Evolutionary conservation across 2,329 filamentous ascomycete genomes (phyloP), one percentile per base, ranked within the genome.

Genomic region (Madurella mycetomatis): DNA sequence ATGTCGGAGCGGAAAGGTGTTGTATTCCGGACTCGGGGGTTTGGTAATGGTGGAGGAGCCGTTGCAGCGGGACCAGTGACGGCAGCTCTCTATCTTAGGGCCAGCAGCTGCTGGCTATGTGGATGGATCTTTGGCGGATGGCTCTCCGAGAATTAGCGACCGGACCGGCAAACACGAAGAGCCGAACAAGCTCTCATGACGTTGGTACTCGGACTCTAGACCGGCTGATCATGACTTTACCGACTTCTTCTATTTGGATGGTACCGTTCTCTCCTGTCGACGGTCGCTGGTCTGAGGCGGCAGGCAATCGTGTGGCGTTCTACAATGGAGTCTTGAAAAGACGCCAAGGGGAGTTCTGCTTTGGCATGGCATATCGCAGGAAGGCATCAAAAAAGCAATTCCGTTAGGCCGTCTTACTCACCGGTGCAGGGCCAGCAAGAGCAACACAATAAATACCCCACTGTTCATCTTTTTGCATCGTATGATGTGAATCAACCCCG

Each of bases 281-380:
- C 31, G 12, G 31, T 34, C 31, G n/a, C n/a, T n/a, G n/a, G n/a
- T 34, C 31, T 44, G 11, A 31, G 15, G 46, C 16, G 45, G 32
- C 45, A 18, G 45, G 32, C 9, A 44, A 17, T 30, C 17, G 16
- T 25, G 42, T 19, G 54, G 49, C 54, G 53, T 55, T 55, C 30
- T 51, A 52, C 39, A 49, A 50, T 39, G 41, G 42, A 47, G 9
- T 41, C 13, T 37, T 37, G 13, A 30, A 52, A 49, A 53, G 37
- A 19, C 39, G 32, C n/a, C 32, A 18, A 12, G 46, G 46, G 37
- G 13, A 7, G 4, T 39, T 25, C 19, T 19, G 34, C 19, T 39
- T 44, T 51, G 49, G 30, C 45, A n/a, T 30, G 41, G 53, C 44
- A 51, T 41, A 39, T 44, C 16, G 34, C 39, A 43, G 42, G 39